These are phyloP conservation scores for Arthrobotrys entomopaga DNA, from an alignment of 2,329 filamentous ascomycete species.

Conservation along the genomic window DNA sequence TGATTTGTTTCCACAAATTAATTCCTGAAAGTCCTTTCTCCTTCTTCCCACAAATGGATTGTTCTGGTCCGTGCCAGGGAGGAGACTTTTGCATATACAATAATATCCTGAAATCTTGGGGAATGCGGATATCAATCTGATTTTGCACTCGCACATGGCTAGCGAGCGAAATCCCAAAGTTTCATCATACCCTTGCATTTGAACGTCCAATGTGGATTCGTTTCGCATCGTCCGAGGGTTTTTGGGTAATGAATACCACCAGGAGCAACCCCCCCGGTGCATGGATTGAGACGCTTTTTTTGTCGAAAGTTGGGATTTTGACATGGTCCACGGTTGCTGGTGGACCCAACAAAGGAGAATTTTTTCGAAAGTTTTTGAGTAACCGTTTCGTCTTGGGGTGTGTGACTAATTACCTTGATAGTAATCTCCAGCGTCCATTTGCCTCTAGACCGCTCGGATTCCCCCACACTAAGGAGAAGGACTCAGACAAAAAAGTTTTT, in stretches of 20 bases:
- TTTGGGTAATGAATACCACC: too few species aligned
- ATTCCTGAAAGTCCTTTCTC: not conserved
- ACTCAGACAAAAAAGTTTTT: constrained; percentile 15
- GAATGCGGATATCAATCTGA: not conserved
- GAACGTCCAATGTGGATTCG: not conserved
- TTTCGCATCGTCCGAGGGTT: not conserved
- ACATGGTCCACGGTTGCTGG: constrained; percentile 41
- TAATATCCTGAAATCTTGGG: constrained; percentile 15
- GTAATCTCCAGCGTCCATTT: constrained; percentile 13
- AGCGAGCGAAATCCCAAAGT: constrained; percentile 5
- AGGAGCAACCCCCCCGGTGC: not conserved
- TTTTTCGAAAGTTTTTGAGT: constrained; percentile 24
- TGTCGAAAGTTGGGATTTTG: not conserved
- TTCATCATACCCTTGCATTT: constrained; percentile 3
- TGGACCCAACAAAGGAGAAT: constrained; percentile 44
- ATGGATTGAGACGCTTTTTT: not conserved
- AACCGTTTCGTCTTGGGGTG: constrained; percentile 20
- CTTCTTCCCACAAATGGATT: not conserved
- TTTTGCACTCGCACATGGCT: constrained; percentile 11
- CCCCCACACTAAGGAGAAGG: constrained; percentile 47
- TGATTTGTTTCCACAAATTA: not conserved
- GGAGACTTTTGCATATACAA: constrained; percentile 3
- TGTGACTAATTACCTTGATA: constrained; percentile 28
- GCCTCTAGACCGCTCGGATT: constrained; percentile 43
- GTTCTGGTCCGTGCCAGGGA: not conserved